A percentile compares a stretch with the other conserved stretches of the same genome.
These are phyloP conservation scores for Paecilomyces dactylethromorphus DNA, from an alignment of 2,329 filamentous ascomycete genomes.

Conservation along the genomic window DNA sequence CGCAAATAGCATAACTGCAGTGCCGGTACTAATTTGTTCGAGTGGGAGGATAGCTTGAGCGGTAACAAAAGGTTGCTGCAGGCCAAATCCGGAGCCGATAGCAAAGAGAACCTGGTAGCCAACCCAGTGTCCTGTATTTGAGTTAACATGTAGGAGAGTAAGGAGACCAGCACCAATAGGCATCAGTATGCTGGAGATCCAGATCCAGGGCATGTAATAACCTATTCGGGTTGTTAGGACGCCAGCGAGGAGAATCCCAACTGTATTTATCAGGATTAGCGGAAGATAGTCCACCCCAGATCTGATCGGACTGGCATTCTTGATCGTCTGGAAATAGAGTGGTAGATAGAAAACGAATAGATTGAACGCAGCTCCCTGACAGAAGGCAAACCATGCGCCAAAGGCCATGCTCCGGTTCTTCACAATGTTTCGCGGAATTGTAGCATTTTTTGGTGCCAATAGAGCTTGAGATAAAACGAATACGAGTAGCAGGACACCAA, in stretches of 20 bases:
- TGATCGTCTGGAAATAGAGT: not conserved
- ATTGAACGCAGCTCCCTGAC: not conserved
- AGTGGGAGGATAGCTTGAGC: constrained; percentile 17
- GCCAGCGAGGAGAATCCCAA: not conserved
- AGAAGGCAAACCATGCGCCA: not conserved
- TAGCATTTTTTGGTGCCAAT: not conserved
- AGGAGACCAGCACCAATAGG: not conserved
- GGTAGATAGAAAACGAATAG: not conserved
- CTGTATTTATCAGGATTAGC: not conserved
- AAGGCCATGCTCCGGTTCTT: not conserved
- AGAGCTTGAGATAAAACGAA: not conserved
- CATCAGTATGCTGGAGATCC: not conserved
- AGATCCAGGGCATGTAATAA: not conserved
- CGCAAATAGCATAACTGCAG: constrained; percentile 16
- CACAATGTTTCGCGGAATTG: not conserved
- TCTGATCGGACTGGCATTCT: not conserved
- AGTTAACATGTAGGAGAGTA: not conserved
- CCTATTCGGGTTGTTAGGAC: not conserved
- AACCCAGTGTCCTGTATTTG: not conserved
- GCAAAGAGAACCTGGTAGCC: not conserved
- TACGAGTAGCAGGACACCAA: not conserved
- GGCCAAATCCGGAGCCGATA: not conserved
- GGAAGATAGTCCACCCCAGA: not conserved
- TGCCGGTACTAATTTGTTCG: constrained; percentile 19
- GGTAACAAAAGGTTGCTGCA: constrained; percentile 13